Evolutionary conservation across 345 rosid species (phyloP).

Genomic region (Dovyalis caffra): DNA sequence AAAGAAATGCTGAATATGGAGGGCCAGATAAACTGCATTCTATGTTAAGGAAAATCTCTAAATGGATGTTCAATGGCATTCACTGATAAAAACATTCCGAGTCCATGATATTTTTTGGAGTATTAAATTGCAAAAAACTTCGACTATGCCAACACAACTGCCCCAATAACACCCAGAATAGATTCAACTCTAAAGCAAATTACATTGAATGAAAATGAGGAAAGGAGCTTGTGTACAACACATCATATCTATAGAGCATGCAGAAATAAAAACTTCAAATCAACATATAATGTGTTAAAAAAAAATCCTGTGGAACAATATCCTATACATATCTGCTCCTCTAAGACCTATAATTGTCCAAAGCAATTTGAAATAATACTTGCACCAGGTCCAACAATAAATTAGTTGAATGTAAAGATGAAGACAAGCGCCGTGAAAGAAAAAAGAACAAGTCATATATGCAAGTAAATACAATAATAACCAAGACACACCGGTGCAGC

Average conservation of each 20-base stretch:
- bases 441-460: background rate
- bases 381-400: background rate
- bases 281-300: background rate
- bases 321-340: background rate
- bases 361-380: background rate
- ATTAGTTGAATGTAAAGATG: background rate
- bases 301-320: background rate
- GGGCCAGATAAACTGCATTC: background rate
- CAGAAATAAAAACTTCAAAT: too few species aligned
- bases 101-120: background rate
- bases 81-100: background rate
- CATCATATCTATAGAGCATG: too few species aligned
- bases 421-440: background rate
- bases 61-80: background rate
- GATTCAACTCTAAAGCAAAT: background rate
- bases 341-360: background rate
- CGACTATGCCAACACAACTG: background rate
- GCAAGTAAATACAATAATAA: background rate
- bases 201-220: background rate
- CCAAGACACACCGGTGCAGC: conserved; percentile 82
- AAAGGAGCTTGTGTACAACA: background rate
- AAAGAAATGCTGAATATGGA: background rate
- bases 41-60: background rate
- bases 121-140: background rate
- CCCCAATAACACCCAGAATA: background rate